These are phyloP conservation scores for Afroboletus lepidellus DNA, from an alignment of 1,284 basidiomycete genomes.

Conservation along the genomic window DNA sequence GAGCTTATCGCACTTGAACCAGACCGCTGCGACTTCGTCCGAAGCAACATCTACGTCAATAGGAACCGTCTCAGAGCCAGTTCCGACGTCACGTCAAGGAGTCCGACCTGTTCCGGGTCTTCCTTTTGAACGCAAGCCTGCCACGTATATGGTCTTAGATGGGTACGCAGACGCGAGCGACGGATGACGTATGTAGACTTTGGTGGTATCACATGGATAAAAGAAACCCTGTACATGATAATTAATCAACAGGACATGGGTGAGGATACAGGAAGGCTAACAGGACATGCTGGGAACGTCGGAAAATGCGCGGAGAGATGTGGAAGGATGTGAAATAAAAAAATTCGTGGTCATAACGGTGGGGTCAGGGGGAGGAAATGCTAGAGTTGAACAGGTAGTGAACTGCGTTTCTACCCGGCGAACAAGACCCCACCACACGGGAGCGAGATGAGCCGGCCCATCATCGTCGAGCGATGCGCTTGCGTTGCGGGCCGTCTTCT, in stretches of 20 bases:
- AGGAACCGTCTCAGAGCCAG: no score
- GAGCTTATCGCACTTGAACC: no score
- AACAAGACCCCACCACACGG: neutral
- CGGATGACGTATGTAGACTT: neutral
- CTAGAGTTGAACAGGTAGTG: slow-evolving; percentile 9
- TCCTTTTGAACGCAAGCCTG: no score
- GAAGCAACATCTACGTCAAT: no score
- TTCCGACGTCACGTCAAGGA: no score
- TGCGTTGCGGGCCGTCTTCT: slow-evolving; percentile 57
- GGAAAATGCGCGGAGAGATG: slow-evolving; percentile 3
- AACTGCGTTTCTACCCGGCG: slow-evolving; percentile 6
- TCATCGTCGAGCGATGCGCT: slow-evolving; percentile 51
- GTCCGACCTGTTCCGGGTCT: no score
- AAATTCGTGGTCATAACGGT: slow-evolving; percentile 9
- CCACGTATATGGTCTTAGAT: no score
- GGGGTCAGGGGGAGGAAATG: neutral
- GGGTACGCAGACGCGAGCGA: no score
- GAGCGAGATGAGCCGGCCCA: neutral
- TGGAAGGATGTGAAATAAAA: slow-evolving; percentile 15
- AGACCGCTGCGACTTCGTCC: no score
- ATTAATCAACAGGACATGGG: slow-evolving; percentile 14
- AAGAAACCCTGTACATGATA: slow-evolving; percentile 14
- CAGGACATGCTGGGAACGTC: slow-evolving; percentile 6
- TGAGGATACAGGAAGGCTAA: slow-evolving; percentile 15
- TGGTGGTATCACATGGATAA: slow-evolving; percentile 6